Percentiles rank a stretch among this genome's conserved stretches.
Conservation (phyloP, 129 eudicot genomes). For the Centella asiatica region DNA sequence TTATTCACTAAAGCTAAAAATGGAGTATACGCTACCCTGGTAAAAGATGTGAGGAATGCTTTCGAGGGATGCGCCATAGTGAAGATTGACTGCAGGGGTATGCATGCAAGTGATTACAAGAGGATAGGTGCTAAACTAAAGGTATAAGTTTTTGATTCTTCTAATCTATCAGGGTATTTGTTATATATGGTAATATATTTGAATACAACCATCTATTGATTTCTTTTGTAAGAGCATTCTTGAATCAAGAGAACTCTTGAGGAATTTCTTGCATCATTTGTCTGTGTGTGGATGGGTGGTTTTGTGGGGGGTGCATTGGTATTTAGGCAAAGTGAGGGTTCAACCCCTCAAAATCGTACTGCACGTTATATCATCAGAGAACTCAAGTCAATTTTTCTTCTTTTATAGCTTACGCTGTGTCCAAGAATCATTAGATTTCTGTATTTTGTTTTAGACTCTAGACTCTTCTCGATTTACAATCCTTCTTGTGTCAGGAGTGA, state of each 20-base stretch:
- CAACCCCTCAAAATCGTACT: too few relatives aligned
- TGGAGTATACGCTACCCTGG: constrained; percentile 65
- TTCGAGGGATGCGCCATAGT: constrained; percentile 79
- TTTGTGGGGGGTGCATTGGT: too few relatives aligned
- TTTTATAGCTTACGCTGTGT: too few relatives aligned
- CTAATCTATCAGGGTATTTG: background rate
- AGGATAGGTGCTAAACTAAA: constrained; percentile 89
- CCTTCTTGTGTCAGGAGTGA: background rate
- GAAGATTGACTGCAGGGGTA: constrained; percentile 76
- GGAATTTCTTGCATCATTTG: too few relatives aligned
- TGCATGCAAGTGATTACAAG: constrained; percentile 96
- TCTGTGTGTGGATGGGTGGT: too few relatives aligned
- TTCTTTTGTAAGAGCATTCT: background rate
- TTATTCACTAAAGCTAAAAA: constrained; percentile 56
- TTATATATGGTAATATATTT: background rate
- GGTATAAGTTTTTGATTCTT: constrained; percentile 30
- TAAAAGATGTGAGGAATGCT: constrained; percentile 84
- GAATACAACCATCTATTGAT: too few relatives aligned
- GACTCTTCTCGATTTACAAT: background rate
- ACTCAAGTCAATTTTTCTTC: background rate
- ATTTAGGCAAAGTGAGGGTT: too few relatives aligned
- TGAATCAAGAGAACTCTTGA: too few relatives aligned
- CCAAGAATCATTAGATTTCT: too few relatives aligned
- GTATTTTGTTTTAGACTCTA: too few relatives aligned
- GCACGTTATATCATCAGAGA: too few relatives aligned